Base-by-base conservation (phyloP, 2,329 filamentous ascomycete genomes). In the Paramyrothecium roridum region DNA sequence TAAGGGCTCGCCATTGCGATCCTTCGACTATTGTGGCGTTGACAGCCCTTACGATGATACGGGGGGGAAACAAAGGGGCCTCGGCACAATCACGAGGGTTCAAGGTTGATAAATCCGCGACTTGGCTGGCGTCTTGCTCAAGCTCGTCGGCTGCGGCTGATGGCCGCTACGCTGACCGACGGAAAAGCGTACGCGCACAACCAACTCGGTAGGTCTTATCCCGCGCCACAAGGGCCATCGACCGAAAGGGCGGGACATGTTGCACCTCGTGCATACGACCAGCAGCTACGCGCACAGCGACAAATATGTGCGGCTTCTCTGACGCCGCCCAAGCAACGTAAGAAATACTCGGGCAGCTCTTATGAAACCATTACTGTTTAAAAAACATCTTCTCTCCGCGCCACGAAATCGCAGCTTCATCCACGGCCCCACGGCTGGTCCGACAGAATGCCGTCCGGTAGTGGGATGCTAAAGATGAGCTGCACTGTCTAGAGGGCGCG, bases 401-500 rank as follows among this genome's bases (percentile, higher is more conserved):
- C 70, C 76, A 59, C 82, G 73, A 79, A 83, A 86, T 81, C 81
- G 82, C 81, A 76, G 73, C 66, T 74, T 75, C 82, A 87, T 81
- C 86, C 87, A 89, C 73, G 75, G 76, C 76, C 67, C 76, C 76
- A 79, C 80, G 71, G 75, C 74, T 77, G 70, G 61, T 67, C 79
- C 77, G 77, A 80, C 89, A 92, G 85, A 90, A 93, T 81, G 88
- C 77, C 80, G 78, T 73, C 75, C 78, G 72, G 73, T 78, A 73
- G 78, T 79, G 78, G 75, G 73, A 72, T 77, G 74, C 73, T 34
- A 48, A 78, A 82, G 80, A 85, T 87, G 87, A 81, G 81, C 83
- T 88, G 89, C 85, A 93, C 90, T 93, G 90, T 93, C 90, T 93
- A 78, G 80, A 82, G 86, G 87, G 81, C 83, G 88, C 88, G 87